phyloP scores from a whole-genome alignment of 2,329 filamentous ascomycete genomes.

The Claviceps paspali region DNA sequence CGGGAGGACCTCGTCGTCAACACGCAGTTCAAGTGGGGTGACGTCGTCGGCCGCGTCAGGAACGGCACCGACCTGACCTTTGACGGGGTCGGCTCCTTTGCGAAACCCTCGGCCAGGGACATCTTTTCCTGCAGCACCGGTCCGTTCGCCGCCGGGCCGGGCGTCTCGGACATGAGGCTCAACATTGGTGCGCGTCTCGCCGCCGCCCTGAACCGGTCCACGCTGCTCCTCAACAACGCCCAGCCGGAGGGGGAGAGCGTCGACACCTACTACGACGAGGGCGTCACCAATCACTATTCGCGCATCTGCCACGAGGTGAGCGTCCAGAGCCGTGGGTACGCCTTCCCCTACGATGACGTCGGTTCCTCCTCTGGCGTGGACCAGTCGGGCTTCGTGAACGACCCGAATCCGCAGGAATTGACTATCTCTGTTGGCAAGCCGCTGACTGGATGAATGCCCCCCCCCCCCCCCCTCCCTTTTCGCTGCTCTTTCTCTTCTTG shows the following conservation, averaged over 20 bases:
- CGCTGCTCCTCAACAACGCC: constrained; percentile 36
- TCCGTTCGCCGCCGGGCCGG: constrained; percentile 33
- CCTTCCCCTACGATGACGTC: constrained; percentile 60
- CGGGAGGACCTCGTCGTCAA: constrained; percentile 30
- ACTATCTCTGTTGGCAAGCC: constrained; percentile 39
- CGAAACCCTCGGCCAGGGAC: constrained; percentile 30
- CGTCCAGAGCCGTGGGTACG: constrained; percentile 47
- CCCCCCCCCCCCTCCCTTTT: too few relatives aligned
- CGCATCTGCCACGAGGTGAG: constrained; percentile 47
- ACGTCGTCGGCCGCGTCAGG: constrained; percentile 27
- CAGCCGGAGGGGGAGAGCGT: constrained; percentile 38
- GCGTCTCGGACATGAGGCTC: constrained; percentile 30
- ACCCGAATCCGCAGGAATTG: constrained; percentile 37
- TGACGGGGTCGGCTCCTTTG: constrained; percentile 27
- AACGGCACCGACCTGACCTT: constrained; percentile 24
- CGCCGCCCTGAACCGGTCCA: constrained; percentile 62
- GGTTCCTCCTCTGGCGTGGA: constrained; percentile 36
- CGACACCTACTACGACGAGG: constrained; percentile 35
- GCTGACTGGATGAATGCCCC: constrained; percentile 5
- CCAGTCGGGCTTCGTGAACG: constrained; percentile 47
- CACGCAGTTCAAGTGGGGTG: constrained; percentile 38
- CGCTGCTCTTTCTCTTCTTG: not conserved
- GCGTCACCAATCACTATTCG: constrained; percentile 50
- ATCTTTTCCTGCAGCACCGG: constrained; percentile 40
- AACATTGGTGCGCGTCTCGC: constrained; percentile 59